Evolutionary conservation across 2,329 filamentous ascomycete species (phyloP).

Genomic region (Aspergillus brasiliensis): DNA sequence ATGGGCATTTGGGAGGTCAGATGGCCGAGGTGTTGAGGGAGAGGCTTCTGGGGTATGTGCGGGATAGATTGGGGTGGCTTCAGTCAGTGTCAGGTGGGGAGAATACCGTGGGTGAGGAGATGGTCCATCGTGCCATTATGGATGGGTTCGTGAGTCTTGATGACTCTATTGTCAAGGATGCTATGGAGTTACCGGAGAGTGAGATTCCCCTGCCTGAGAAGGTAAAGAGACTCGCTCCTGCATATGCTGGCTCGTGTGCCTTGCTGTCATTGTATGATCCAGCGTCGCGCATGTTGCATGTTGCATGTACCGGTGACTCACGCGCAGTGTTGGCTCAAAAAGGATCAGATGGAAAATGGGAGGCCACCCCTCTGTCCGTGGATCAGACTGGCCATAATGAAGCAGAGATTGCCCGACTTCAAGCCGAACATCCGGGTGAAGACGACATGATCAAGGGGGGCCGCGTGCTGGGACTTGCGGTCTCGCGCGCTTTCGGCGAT

Average conservation of each 20-base stretch:
- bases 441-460: constrained; percentile 59
- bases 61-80: constrained; percentile 18
- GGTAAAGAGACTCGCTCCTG: constrained; percentile 26
- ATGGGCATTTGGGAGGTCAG: constrained; percentile 40
- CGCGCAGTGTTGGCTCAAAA: constrained; percentile 62
- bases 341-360: constrained; percentile 49
- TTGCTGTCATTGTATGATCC: constrained; percentile 65
- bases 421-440: constrained; percentile 64
- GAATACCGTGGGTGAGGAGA: constrained; percentile 9
- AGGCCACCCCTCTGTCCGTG: constrained; percentile 57
- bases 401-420: constrained; percentile 59
- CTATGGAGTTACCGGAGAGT: constrained; percentile 17
- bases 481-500: constrained; percentile 70
- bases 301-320: constrained; percentile 69
- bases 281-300: constrained; percentile 54
- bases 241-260: constrained; percentile 62
- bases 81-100: constrained; percentile 6
- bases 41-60: constrained; percentile 26
- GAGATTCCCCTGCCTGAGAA: constrained; percentile 24
- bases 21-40: constrained; percentile 28
- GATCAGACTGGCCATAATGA: constrained; percentile 69
- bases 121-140: constrained; percentile 25
- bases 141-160: constrained; percentile 29
- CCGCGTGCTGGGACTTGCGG: constrained; percentile 62
- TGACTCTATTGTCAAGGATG: constrained; percentile 28